Conservation (phyloP, 306 rosid species). For the Adenanthera pavonina region DNA sequence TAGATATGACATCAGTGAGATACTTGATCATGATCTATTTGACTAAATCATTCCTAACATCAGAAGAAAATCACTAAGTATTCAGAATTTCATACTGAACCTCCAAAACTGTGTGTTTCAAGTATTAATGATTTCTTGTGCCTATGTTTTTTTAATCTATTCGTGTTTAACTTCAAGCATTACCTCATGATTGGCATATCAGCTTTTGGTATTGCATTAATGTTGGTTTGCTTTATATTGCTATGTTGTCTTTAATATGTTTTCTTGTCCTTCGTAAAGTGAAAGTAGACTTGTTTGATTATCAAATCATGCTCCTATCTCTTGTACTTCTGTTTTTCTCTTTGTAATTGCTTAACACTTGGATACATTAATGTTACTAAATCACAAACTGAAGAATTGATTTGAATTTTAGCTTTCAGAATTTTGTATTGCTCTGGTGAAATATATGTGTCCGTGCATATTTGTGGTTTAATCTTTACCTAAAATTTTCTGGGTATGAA, state of each 20-base stretch:
- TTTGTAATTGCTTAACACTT: not conserved
- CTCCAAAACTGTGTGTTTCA: slow-evolving; percentile 14
- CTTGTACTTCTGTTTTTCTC: not conserved
- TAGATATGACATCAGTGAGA: not conserved
- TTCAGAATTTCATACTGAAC: slow-evolving; percentile 23
- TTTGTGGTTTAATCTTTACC: slow-evolving; percentile 12
- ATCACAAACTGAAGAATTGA: not conserved
- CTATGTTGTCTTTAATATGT: slow-evolving; percentile 9
- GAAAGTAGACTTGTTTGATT: slow-evolving; percentile 21
- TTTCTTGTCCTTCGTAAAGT: not conserved
- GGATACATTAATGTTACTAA: slow-evolving; percentile 8
- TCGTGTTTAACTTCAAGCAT: slow-evolving; percentile 17
- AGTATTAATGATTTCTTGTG: not conserved
- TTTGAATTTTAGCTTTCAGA: slow-evolving; percentile 17
- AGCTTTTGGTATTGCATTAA: not conserved
- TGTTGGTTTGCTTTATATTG: slow-evolving; percentile 6
- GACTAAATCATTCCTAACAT: slow-evolving; percentile 25
- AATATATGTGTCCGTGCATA: not conserved
- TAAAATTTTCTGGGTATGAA: slow-evolving; percentile 2
- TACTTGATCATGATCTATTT: not conserved
- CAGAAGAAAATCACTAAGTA: not conserved
- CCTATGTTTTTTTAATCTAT: slow-evolving; percentile 8
- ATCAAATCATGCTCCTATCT: not conserved
- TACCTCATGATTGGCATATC: not conserved
- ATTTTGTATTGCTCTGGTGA: not conserved